phyloP scores from a whole-genome alignment of 2,329 filamentous ascomycete genomes.

The Lachnellula subtilissima region DNA sequence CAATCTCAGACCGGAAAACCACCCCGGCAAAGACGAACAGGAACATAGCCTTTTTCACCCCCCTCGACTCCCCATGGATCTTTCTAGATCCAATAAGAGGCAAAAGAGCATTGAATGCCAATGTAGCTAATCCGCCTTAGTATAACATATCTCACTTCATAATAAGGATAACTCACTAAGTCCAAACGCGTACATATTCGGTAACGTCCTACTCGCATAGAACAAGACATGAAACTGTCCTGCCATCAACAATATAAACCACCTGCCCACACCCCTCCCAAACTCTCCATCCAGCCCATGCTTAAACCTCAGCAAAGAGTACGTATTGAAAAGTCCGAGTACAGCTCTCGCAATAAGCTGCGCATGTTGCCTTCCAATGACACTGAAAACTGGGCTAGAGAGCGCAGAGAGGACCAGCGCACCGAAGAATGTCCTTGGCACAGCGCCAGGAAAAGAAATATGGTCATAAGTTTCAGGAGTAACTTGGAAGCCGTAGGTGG shows the following conservation, averaged over 20 bases:
- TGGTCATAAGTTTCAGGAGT: conserved; percentile 72
- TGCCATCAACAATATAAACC: conserved; percentile 74
- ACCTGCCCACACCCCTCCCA: conserved; percentile 63
- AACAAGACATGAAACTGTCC: conserved; percentile 91
- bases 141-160: not conserved
- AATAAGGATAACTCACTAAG: conserved; percentile 55
- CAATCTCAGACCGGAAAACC: conserved; percentile 86
- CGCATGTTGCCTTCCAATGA: conserved; percentile 51
- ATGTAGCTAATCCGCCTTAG: conserved; percentile 49
- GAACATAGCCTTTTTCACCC: conserved; percentile 62
- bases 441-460: conserved; percentile 81
- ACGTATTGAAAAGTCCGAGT: conserved; percentile 72
- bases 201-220: conserved; percentile 85
- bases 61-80: conserved; percentile 34
- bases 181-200: conserved; percentile 94
- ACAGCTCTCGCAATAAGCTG: conserved; percentile 67
- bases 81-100: conserved; percentile 38
- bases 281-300: conserved; percentile 60
- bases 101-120: conserved; percentile 47
- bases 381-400: conserved; percentile 59
- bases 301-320: conserved; percentile 62
- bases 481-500: conserved; percentile 71
- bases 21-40: conserved; percentile 75
- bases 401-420: conserved; percentile 69
- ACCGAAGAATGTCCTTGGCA: conserved; percentile 86